Evolutionary conservation across 495 filamentous ascomycete genomes (phyloP).

Genomic region (Tirmania nivea): DNA sequence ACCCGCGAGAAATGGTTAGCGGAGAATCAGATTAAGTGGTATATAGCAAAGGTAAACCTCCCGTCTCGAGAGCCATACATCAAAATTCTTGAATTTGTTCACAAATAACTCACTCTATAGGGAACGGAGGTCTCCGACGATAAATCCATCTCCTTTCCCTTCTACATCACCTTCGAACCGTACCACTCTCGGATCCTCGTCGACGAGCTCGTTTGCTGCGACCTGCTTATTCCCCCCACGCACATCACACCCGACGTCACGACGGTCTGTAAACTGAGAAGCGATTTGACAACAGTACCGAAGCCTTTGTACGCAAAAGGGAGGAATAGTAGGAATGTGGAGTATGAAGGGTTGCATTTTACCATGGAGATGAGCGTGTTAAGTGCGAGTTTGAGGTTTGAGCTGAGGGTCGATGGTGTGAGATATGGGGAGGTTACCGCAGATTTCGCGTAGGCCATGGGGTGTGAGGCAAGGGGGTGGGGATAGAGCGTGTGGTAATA

Average conservation of each 20-base stretch:
- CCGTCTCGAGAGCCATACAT: neutral
- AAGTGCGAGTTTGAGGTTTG: constrained; percentile 21
- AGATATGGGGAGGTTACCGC: constrained; percentile 17
- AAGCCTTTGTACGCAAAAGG: constrained; percentile 15
- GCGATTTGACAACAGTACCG: constrained; percentile 22
- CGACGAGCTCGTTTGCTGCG: constrained; percentile 18
- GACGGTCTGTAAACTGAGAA: constrained; percentile 21
- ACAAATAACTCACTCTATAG: neutral
- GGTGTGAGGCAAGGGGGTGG: too few relatives aligned
- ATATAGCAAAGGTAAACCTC: constrained; percentile 11
- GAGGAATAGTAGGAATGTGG: constrained; percentile 14
- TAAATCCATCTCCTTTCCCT: constrained; percentile 13
- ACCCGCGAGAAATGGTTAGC: constrained; percentile 11
- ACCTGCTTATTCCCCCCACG: constrained; percentile 12
- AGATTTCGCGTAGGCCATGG: constrained; percentile 10
- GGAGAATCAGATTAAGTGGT: constrained; percentile 16
- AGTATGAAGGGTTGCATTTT: constrained; percentile 18
- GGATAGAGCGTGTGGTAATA: too few relatives aligned
- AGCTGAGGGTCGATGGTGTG: constrained; percentile 51
- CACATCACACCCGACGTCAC: constrained; percentile 32
- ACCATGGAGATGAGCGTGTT: constrained; percentile 19
- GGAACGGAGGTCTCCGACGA: constrained; percentile 16
- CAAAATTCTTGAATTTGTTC: neutral
- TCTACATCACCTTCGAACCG: constrained; percentile 16
- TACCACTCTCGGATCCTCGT: constrained; percentile 31